Conservation (phyloP, 2,329 filamentous ascomycete species). For the Verticillium isaacii region DNA sequence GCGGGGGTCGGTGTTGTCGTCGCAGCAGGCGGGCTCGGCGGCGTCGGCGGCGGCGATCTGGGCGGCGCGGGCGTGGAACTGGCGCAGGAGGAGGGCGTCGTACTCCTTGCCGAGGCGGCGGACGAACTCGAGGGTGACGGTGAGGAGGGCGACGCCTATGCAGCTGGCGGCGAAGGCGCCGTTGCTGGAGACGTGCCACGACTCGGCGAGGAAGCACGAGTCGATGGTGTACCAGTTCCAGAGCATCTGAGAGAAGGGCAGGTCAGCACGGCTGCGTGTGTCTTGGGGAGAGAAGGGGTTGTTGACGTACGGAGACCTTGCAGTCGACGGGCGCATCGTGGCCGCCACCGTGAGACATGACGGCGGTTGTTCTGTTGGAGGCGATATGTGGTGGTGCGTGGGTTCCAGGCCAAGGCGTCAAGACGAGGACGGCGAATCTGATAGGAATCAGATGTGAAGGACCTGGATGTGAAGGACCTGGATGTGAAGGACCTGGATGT, state of each 20-base stretch:
- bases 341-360: slow-evolving; percentile 19
- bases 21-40: slow-evolving; percentile 9
- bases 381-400: too few relatives aligned
- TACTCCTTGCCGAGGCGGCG: slow-evolving; percentile 36
- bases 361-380: not conserved
- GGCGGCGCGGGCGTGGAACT: slow-evolving; percentile 29
- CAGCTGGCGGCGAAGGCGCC: slow-evolving; percentile 38
- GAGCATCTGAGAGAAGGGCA: slow-evolving; percentile 26
- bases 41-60: slow-evolving; percentile 18
- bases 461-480: not conserved
- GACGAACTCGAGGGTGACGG: slow-evolving; percentile 32
- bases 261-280: not conserved
- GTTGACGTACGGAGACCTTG: slow-evolving; percentile 24
- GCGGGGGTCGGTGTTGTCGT: slow-evolving; percentile 9
- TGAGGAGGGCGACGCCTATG: slow-evolving; percentile 36
- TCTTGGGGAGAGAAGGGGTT: too few relatives aligned
- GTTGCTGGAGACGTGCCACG: slow-evolving; percentile 33
- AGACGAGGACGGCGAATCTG: not conserved
- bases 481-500: not conserved
- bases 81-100: slow-evolving; percentile 32
- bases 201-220: slow-evolving; percentile 33
- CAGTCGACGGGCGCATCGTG: slow-evolving; percentile 17
- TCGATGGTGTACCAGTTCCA: slow-evolving; percentile 40
- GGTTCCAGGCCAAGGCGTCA: not conserved
- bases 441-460: too few relatives aligned